Evolutionary conservation across 2,329 filamentous ascomycete species (phyloP).

Genomic region (Arthroderma sp.): DNA sequence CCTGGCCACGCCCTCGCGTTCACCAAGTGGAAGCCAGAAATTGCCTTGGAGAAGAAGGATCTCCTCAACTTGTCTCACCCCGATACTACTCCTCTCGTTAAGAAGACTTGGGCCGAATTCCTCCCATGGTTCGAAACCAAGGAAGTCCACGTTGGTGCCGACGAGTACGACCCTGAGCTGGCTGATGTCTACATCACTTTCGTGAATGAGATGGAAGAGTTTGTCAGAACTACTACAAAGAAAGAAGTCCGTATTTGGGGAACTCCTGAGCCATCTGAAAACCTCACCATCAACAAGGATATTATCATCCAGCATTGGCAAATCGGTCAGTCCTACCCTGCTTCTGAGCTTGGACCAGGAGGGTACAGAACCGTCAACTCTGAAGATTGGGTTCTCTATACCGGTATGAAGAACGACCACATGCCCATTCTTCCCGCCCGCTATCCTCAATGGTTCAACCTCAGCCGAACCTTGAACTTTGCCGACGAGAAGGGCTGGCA

Average conservation of each 20-base stretch:
- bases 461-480: slow-evolving; percentile 37
- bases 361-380: slow-evolving; percentile 42
- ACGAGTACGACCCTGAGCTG: slow-evolving; percentile 35
- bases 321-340: slow-evolving; percentile 40
- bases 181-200: slow-evolving; percentile 36
- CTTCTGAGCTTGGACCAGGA: slow-evolving; percentile 30
- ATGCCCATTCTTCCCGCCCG: slow-evolving; percentile 37
- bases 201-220: slow-evolving; percentile 38
- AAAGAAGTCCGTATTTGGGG: slow-evolving; percentile 45
- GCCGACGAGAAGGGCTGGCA: slow-evolving; percentile 31
- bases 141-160: slow-evolving; percentile 40
- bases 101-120: slow-evolving; percentile 40
- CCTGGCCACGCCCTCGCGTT: slow-evolving; percentile 45
- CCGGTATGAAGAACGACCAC: slow-evolving; percentile 42
- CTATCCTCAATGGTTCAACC: slow-evolving; percentile 36
- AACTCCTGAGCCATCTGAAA: slow-evolving; percentile 36
- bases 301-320: slow-evolving; percentile 46
- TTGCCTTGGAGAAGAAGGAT: slow-evolving; percentile 38
- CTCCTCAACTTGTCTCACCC: slow-evolving; percentile 44
- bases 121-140: slow-evolving; percentile 40
- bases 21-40: slow-evolving; percentile 46
- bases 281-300: slow-evolving; percentile 29
- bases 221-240: slow-evolving; percentile 27
- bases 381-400: slow-evolving; percentile 43
- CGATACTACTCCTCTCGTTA: slow-evolving; percentile 40